These are phyloP conservation scores for Luffa acutangula DNA, from an alignment of 306 rosid genomes.

Conservation along the genomic window DNA sequence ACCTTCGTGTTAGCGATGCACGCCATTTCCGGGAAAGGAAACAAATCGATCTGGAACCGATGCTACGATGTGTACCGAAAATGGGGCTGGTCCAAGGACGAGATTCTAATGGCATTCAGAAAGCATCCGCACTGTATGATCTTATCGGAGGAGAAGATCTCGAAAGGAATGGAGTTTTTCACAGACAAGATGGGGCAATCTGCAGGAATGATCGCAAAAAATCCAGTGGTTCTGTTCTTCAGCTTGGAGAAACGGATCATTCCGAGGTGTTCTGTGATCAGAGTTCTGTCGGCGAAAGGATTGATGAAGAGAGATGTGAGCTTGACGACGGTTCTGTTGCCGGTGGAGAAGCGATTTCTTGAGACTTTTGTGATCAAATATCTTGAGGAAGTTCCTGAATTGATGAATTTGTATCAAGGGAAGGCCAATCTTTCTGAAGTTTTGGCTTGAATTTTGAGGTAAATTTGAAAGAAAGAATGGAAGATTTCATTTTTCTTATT, in stretches of 20 bases:
- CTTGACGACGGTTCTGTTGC: neutral
- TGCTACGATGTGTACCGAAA: constrained; percentile 10
- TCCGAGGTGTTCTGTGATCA: constrained; percentile 18
- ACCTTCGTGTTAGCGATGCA: constrained; percentile 14
- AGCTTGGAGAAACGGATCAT: constrained; percentile 23
- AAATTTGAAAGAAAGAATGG: neutral
- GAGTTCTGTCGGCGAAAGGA: constrained; percentile 16
- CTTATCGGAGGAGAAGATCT: constrained; percentile 14
- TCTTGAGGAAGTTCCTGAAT: constrained; percentile 10
- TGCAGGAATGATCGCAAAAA: neutral
- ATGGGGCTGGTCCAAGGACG: constrained; percentile 24
- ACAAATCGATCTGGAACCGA: neutral
- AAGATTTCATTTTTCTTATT: no score
- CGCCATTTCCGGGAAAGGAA: neutral
- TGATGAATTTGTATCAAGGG: constrained; percentile 14
- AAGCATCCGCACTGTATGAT: constrained; percentile 15
- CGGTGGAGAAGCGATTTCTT: constrained; percentile 10
- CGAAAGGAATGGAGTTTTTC: constrained; percentile 12
- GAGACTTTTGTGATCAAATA: constrained; percentile 18
- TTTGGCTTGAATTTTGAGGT: neutral
- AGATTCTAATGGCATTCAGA: constrained; percentile 7
- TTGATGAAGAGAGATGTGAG: neutral
- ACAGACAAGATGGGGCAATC: constrained; percentile 17
- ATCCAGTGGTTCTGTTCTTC: neutral
- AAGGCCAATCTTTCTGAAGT: neutral